Base-by-base conservation (phyloP, 75 land plant genomes). In the Pinus tabuliformis region DNA sequence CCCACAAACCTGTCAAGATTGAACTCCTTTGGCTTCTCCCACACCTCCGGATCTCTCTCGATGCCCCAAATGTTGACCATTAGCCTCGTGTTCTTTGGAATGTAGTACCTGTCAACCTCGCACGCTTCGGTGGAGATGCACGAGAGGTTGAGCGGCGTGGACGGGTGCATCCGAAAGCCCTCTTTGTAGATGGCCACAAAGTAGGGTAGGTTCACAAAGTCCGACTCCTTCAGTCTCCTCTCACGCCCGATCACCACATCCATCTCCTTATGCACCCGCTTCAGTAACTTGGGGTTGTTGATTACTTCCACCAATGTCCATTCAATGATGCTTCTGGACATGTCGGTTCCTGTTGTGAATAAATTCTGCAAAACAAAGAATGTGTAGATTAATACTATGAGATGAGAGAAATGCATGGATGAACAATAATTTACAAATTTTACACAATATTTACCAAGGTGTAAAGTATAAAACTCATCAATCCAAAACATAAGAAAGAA, bases 1-100 rank as follows among this genome's bases (percentile, higher is more conserved):
- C 52, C 81, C 30, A 81, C 3, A n/a, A 85, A 87, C 24, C 87
- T 58, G 15, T 87, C 79, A 2, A 83, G 83, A 62, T 61, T 57
- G 77, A 87, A 87, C 58, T 78, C 72, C 2, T 73, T 60, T 7
- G 78, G 82, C 12, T 76, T 63, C 0, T 59, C 60, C 86, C 89
- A 87, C 15, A 76, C 36, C 5, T 62, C 65, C 0, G 78, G 74
- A 37, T 84, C 80, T 39, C 81, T 81, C 0, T 79, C 83, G n/a
- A 84, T 75, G 3, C 81, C 83, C 72, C 79, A 80, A 0, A 66
- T 74, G 73, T 84, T 87, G 7, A 87, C 78, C 5, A 87, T 62
- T 28, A 84, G 58, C 57, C 59, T 59, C 6, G 83, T 39, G 4
- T 61, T 52, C 66, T 71, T 70, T 11, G 87, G 83, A 3, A 87